A percentile compares a stretch with the other conserved stretches of the same genome.
These are phyloP conservation scores for Lipomyces yamadae DNA, from an alignment of 805 yeast species.

Conservation along the genomic window DNA sequence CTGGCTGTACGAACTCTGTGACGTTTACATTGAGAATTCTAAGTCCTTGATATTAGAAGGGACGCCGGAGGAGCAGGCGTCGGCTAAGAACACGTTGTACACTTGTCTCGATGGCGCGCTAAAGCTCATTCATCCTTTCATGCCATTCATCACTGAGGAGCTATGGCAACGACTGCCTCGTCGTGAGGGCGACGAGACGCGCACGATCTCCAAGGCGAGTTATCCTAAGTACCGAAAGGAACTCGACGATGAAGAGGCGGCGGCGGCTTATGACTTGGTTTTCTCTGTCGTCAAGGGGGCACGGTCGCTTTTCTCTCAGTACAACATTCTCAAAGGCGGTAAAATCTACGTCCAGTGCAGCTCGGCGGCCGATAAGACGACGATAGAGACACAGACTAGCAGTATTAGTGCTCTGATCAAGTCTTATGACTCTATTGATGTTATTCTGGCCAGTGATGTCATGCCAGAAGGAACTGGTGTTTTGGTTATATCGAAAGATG, in stretches of 20 bases:
- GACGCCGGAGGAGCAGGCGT: conserved; percentile 70
- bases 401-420: conserved; percentile 91
- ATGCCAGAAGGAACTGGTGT: conserved; percentile 92
- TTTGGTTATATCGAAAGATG: conserved; percentile 75
- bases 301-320: conserved; percentile 90
- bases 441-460: conserved; percentile 48
- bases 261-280: conserved; percentile 77
- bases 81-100: conserved; percentile 94
- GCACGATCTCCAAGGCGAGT: conserved; percentile 74
- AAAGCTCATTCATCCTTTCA: conserved; percentile 93
- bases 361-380: conserved; percentile 53
- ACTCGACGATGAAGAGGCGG: conserved; percentile 68
- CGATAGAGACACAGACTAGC: conserved; percentile 71
- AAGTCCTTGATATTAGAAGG: conserved; percentile 93
- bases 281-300: conserved; percentile 87
- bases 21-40: conserved; percentile 97
- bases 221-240: conserved; percentile 72
- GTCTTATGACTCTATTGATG: conserved; percentile 37
- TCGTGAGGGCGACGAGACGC: conserved; percentile 70
- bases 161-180: conserved; percentile 98
- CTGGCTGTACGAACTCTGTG: conserved; percentile 95
- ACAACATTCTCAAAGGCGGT: conserved; percentile 85
- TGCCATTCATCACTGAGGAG: conserved; percentile 97
- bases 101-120: conserved; percentile 90
- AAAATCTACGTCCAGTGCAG: conserved; percentile 79